Base-by-base conservation (phyloP, 306 rosid genomes). In the Senna siamea region DNA sequence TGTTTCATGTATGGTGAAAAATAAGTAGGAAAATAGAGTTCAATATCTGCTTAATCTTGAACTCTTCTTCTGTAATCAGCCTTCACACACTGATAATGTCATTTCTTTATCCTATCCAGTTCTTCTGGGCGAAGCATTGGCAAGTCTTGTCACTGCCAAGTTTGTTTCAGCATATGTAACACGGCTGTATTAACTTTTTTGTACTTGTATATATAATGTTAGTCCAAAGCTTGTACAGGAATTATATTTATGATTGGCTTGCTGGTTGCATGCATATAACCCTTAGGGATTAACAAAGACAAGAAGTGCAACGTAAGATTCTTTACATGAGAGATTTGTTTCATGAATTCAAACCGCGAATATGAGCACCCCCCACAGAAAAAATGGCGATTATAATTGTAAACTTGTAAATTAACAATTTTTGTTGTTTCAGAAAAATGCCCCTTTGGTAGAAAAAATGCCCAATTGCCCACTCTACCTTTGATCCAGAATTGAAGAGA, bases 221-320 rank as follows among this genome's bases (percentile, higher is more conserved):
- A 73, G 76, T 57, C 69, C 66, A 72, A 73, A 62, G 32, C 80
- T 47, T 76, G 79, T 79, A 67, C 40, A 79, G 63, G 55, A 28
- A 41, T 57, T 43, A 52, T 58, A 44, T 10, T 52, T 35, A 32
- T 23, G 26, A 34, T 37, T 37, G 40, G 5, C 40, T 4, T 37
- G 5, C 40, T 37, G 58, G 10, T 13, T 30, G 5, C 19, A 6
- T 15, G 9, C 40, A 17, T 14, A 11, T 43, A 46, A 3, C 3
- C 3, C 30, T 26, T 26, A 26, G 30, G 30, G 30, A n/a, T n/a
- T n/a, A n/a, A n/a, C n/a, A n/a, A n/a, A n/a, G n/a, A n/a, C n/a
- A n/a, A n/a, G n/a, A 26, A 26, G 3, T 26, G 30, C 30, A 26
- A n/a, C 44, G 18, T 7, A 34, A 34, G 23, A 14, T 32, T 15